Base-by-base conservation (phyloP, 2,329 filamentous ascomycete genomes). In the Metarhizium sp. region DNA sequence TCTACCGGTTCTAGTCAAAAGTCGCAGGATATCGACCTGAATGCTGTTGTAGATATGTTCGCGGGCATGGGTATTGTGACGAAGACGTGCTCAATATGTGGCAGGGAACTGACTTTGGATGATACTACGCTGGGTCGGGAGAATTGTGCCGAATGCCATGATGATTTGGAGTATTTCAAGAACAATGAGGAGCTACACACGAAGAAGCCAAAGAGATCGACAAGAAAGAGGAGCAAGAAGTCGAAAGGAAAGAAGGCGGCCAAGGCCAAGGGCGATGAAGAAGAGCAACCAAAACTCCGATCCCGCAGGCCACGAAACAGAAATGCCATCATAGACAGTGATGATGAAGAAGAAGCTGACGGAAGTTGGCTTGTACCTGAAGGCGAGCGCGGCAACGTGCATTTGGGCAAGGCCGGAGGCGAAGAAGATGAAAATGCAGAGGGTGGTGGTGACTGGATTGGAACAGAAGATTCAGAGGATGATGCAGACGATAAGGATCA, bases 351-450 rank as follows among this genome's bases (percentile, higher is more conserved):
- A 29, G 85, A 87, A 29, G 84, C 79, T 6, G 84, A 88, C 56
- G 89, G 82, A 13, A 87, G 88, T 62, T 95, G 91, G 91, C 75
- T 95, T 46, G 88, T 92, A 3, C 79, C 84, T 0, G 84, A 87
- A 56, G 77, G 81, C 10, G 77, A 94, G 64, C 84, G 80, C 48
- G 76, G 78, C 0, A 66, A 76, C 1, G 66, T 85, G 4, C 75
- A 76, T n/a, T 76, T 92, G 16, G 89, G 88, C 50, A 87, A 85
- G 66, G 87, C 88, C 48, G 90, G 90, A n/a, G 90, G 88, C 4
- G 81, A 83, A n/a, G 87, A 90, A 53, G 90, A 95, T 59, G 90
- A 95, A 68, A 83, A 96, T 66, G 89, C 87, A 2, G 92, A 95
- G 66, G 90, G 90, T 2, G 90, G 87, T 3, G 92, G 90, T 25